Evolutionary conservation across 2,329 filamentous ascomycete species (phyloP).

Genomic region (Aspergillus piperis): DNA sequence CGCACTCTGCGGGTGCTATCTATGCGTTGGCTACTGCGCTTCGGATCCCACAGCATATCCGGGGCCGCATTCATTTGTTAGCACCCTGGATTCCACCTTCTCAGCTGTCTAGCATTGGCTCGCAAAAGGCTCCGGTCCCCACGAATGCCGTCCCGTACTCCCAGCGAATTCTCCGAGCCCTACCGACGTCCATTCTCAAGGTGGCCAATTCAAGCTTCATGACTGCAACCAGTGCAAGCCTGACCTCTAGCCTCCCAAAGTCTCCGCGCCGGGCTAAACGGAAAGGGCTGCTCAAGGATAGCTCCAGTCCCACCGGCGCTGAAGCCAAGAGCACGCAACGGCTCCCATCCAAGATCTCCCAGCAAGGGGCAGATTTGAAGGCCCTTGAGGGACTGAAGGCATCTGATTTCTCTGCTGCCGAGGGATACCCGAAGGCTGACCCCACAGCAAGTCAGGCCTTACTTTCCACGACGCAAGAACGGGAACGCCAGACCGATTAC

Average conservation of each 20-base stretch:
- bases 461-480: conserved; percentile 31
- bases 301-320: conserved; percentile 47
- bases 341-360: conserved; percentile 20
- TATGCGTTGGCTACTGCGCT: conserved; percentile 94
- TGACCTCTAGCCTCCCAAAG: conserved; percentile 76
- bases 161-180: conserved; percentile 83
- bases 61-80: conserved; percentile 88
- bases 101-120: conserved; percentile 78
- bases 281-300: conserved; percentile 49
- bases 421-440: conserved; percentile 16
- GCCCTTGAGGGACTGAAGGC: conserved; percentile 21
- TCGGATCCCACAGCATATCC: conserved; percentile 93
- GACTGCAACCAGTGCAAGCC: conserved; percentile 82
- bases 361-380: conserved; percentile 22
- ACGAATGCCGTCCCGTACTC: conserved; percentile 86
- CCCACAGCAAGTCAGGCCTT: conserved; percentile 8
- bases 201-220: conserved; percentile 96
- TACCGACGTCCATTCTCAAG: conserved; percentile 88
- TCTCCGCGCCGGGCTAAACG: conserved; percentile 62
- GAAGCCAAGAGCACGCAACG: conserved; percentile 47
- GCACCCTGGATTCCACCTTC: conserved; percentile 93
- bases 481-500: conserved; percentile 56
- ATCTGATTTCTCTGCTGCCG: conserved; percentile 18
- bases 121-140: conserved; percentile 72
- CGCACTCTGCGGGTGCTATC: conserved; percentile 96